These are phyloP conservation scores for Penicillium sp. DNA, from an alignment of 2,329 filamentous ascomycete species.

Conservation along the genomic window DNA sequence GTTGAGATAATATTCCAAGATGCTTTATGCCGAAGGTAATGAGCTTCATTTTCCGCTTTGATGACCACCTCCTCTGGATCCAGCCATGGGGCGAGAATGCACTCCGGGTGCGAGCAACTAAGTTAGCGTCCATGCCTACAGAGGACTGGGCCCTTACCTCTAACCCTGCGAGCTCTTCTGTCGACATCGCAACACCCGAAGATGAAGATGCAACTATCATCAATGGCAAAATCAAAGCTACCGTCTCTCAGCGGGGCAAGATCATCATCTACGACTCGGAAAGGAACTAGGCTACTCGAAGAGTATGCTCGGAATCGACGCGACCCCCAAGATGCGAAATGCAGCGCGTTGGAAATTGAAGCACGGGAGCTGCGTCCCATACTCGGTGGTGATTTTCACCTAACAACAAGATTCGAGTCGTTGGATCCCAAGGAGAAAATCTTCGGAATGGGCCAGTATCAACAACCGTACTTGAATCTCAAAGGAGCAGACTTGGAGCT, in stretches of 20 bases:
- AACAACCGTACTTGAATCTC: constrained; percentile 62
- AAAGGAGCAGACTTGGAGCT: constrained; percentile 64
- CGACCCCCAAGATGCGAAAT: constrained; percentile 57
- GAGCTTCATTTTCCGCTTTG: constrained; percentile 38
- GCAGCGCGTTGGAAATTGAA: constrained; percentile 56
- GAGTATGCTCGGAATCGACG: constrained; percentile 53
- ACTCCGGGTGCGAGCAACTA: constrained; percentile 39
- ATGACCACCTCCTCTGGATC: constrained; percentile 40
- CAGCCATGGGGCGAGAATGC: constrained; percentile 42
- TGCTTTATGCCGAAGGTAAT: constrained; percentile 35
- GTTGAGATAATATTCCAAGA: constrained; percentile 12
- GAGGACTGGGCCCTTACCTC: too few species aligned
- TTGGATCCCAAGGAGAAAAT: constrained; percentile 56
- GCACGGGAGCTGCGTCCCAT: constrained; percentile 60
- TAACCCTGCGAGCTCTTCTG: too few species aligned
- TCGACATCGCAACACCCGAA: constrained; percentile 16
- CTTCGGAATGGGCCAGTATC: constrained; percentile 69
- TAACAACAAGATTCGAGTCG: constrained; percentile 60
- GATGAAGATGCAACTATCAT: constrained; percentile 40
- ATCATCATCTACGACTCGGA: constrained; percentile 48
- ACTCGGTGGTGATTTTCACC: constrained; percentile 54
- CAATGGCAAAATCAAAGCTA: constrained; percentile 52
- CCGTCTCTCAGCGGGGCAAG: constrained; percentile 50
- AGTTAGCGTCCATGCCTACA: constrained; percentile 33
- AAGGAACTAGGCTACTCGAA: constrained; percentile 48